These are phyloP conservation scores for Rhizopogon sp. DNA, from an alignment of 768 basidiomycete species.

Conservation along the genomic window DNA sequence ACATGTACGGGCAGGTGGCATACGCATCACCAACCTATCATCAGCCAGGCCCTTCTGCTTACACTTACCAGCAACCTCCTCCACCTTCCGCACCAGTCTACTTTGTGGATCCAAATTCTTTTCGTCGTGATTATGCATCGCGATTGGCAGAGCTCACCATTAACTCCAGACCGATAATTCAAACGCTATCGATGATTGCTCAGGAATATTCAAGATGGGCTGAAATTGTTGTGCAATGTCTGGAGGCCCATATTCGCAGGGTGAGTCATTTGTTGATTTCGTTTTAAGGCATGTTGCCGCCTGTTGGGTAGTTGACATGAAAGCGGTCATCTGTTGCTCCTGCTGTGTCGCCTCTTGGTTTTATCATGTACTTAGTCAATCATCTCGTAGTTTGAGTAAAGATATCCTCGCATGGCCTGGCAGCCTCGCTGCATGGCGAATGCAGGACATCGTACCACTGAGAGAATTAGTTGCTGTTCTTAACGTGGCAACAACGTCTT, in stretches of 20 bases:
- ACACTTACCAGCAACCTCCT: conserved; percentile 45
- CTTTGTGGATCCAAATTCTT: conserved; percentile 60
- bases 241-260: conserved; percentile 81
- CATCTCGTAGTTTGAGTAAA: conserved; percentile 40
- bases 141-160: conserved; percentile 80
- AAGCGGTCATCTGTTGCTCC: conserved; percentile 15
- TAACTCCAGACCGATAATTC: conserved; percentile 94
- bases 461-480: conserved; percentile 29
- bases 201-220: conserved; percentile 79
- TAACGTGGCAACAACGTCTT: conserved; percentile 21
- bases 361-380: conserved; percentile 41
- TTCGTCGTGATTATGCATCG: conserved; percentile 71
- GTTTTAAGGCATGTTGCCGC: conserved; percentile 19
- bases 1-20: conserved; percentile 51
- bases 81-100: conserved; percentile 38
- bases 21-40: conserved; percentile 46
- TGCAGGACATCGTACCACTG: conserved; percentile 32
- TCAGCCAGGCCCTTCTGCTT: conserved; percentile 37
- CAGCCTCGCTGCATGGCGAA: conserved; percentile 31
- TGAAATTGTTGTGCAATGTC: conserved; percentile 73
- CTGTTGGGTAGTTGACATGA: conserved; percentile 22
- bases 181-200: conserved; percentile 87
- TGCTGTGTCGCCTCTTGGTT: conserved; percentile 21
- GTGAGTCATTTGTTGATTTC: conserved; percentile 53
- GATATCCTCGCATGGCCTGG: conserved; percentile 29